These are phyloP conservation scores for Penicillium paxilli DNA, from an alignment of 495 filamentous ascomycete genomes.

Conservation along the genomic window DNA sequence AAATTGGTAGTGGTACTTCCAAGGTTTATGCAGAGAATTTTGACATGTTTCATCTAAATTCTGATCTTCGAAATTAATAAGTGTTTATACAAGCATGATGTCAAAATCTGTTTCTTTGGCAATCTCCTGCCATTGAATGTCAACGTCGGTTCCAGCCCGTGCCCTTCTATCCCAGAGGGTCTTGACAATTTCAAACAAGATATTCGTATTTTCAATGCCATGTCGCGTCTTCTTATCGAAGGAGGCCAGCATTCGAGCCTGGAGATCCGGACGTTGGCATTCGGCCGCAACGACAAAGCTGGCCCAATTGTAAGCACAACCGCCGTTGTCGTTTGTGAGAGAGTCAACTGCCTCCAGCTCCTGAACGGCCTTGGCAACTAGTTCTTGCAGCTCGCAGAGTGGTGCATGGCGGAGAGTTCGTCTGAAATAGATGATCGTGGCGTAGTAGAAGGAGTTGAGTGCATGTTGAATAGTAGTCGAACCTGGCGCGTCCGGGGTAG, in stretches of 20 bases:
- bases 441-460: conserved; percentile 30
- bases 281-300: conserved; percentile 30
- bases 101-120: conserved; percentile 27
- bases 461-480: conserved; percentile 25
- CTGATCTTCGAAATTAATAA: too few species aligned
- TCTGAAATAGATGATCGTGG: conserved; percentile 25
- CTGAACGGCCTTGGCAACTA: conserved; percentile 25
- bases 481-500: conserved; percentile 5
- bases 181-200: conserved; percentile 21
- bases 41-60: too few species aligned
- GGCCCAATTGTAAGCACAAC: conserved; percentile 29
- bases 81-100: conserved; percentile 26
- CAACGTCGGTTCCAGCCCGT: conserved; percentile 3
- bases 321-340: conserved; percentile 17
- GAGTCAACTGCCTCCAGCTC: conserved; percentile 25
- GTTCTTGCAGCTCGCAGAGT: conserved; percentile 20
- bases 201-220: conserved; percentile 24
- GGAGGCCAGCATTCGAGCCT: conserved; percentile 18
- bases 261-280: conserved; percentile 21
- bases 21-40: too few species aligned
- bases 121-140: conserved; percentile 30
- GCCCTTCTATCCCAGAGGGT: conserved; percentile 22
- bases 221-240: conserved; percentile 23
- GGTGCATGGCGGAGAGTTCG: conserved; percentile 18
- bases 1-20: too few species aligned